Evolutionary conservation across 2,329 filamentous ascomycete genomes (phyloP).

Genomic region (Penicillium sp.): DNA sequence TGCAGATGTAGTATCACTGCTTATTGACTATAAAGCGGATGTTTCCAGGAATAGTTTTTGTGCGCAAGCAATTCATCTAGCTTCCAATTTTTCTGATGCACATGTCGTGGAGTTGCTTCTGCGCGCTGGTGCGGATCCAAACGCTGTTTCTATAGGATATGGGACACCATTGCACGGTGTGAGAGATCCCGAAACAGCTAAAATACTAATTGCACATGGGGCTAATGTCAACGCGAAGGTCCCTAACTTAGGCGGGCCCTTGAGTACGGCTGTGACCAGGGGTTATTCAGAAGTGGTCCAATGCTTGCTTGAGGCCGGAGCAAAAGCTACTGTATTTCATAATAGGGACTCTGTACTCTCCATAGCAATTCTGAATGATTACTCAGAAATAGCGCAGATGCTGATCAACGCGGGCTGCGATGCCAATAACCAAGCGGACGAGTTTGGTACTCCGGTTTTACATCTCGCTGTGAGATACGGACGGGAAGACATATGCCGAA

Average conservation of each 20-base stretch:
- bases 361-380: background rate
- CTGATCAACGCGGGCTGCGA: background rate
- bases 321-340: background rate
- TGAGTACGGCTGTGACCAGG: background rate
- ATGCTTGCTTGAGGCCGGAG: background rate
- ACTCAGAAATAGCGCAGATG: background rate
- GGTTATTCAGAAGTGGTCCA: background rate
- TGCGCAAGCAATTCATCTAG: background rate
- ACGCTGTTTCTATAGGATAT: background rate
- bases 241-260: background rate
- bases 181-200: background rate
- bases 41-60: background rate
- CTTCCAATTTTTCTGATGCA: background rate
- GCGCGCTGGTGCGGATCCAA: background rate
- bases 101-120: background rate
- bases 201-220: background rate
- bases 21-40: background rate
- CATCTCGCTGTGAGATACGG: background rate
- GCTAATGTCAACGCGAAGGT: background rate
- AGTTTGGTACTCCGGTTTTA: background rate
- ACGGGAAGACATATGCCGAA: background rate
- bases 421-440: background rate
- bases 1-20: background rate
- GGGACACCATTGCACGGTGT: background rate
- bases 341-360: background rate